Base-by-base conservation (phyloP, 495 filamentous ascomycete genomes). In the Penicillium desertorum region DNA sequence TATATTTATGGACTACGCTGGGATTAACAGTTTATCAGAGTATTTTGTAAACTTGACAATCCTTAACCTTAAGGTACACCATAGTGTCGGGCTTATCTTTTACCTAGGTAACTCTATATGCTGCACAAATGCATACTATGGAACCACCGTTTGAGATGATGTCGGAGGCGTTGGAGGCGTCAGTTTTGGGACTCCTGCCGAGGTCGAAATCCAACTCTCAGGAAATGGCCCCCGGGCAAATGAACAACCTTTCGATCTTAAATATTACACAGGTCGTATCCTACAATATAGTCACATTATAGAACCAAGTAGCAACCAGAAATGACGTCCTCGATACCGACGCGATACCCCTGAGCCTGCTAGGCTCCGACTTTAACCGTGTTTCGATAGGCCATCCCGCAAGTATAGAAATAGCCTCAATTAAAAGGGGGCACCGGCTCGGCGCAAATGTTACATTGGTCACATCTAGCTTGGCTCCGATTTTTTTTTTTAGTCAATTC, bases 341-440 rank as follows among this genome's bases (percentile, higher is more conserved):
- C 16, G 5, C 5, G 7, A 14, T 16, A 12, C 34, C 34, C 34
- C 34, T 16, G 34, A 32, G 3, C 12, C 9, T 32, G 10, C 30
- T 4, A 11, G 30, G 9, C 16, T 36, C 34, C 34, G 34, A 36
- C 16, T 10, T 43, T 11, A 43, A 7, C 41, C 44, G 44, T 27
- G 44, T 29, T 27, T 3, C 14, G 12, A 36, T 14, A n/a, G 49
- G 49, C 49, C 49, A 51, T 51, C 49, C 49, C 49, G 49, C 49
- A 51, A 51, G 34, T 41, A 51, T 25, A 32, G 25, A 16, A 5
- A 43, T 19, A 45, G 16, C 47, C 47, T 51, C 19, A 37, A 20
- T 39, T 51, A 16, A 20, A 32, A 34, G 45, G 45, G 45, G 45
- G 45, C 22, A 27, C 23, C 17, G 14, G 9, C 4, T 20, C 30